Evolutionary conservation across 345 rosid genomes (phyloP).

Genomic region (Stellera chamaejasme): DNA sequence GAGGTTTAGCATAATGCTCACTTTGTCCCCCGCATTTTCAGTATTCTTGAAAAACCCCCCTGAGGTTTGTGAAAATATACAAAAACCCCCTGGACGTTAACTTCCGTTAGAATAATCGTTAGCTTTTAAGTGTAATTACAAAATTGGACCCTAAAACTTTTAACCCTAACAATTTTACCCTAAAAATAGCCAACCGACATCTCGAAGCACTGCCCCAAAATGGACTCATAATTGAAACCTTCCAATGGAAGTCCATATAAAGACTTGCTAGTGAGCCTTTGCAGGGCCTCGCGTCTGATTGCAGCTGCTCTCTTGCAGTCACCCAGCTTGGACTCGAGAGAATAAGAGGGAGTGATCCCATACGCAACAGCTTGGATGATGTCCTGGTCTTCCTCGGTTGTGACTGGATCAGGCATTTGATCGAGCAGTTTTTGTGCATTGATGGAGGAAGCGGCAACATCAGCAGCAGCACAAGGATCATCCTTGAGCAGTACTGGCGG

Average conservation of each 20-base stretch:
- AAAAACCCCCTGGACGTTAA: no score
- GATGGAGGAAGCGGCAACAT: slow-evolving; percentile 8
- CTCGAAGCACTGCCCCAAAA: slow-evolving; percentile 74
- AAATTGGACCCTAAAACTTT: no score
- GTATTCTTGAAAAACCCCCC: no score
- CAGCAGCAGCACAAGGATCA: slow-evolving; percentile 44
- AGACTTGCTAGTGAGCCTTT: slow-evolving; percentile 44
- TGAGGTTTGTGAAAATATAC: no score
- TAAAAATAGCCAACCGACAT: slow-evolving; percentile 73
- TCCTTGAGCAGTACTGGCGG: slow-evolving; percentile 21
- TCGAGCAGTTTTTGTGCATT: slow-evolving; percentile 10
- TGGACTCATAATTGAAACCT: slow-evolving; percentile 56
- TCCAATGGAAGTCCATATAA: slow-evolving; percentile 48
- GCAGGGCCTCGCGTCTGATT: slow-evolving; percentile 53
- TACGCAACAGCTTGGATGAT: slow-evolving; percentile 38
- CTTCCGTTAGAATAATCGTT: no score
- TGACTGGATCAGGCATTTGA: slow-evolving; percentile 12
- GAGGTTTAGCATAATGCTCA: no score
- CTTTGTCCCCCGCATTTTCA: no score
- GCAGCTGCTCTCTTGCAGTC: slow-evolving; percentile 55
- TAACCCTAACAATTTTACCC: no score
- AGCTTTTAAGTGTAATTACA: no score
- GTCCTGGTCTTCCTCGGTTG: slow-evolving; percentile 41
- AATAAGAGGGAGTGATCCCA: slow-evolving; percentile 45
- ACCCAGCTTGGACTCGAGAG: slow-evolving; percentile 57